These are phyloP conservation scores for Colletotrichum sp. DNA, from an alignment of 2,329 filamentous ascomycete species.

Conservation along the genomic window DNA sequence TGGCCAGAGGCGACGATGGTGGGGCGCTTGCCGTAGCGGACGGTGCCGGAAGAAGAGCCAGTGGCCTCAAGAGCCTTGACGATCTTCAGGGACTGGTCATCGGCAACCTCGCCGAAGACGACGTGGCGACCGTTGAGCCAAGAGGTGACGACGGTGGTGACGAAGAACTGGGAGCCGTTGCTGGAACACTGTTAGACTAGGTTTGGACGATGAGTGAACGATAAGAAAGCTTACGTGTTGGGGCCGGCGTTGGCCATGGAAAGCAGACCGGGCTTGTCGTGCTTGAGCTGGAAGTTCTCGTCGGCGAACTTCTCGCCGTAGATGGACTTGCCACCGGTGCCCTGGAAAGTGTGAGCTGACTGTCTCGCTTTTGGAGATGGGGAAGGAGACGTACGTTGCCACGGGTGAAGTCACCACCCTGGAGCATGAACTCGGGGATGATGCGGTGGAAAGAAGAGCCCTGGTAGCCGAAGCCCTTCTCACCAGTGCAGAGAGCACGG, in stretches of 20 bases:
- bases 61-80: slow-evolving; percentile 68
- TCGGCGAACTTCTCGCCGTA: slow-evolving; percentile 94
- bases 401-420: slow-evolving; percentile 95
- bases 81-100: slow-evolving; percentile 51
- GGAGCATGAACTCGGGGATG: slow-evolving; percentile 93
- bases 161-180: slow-evolving; percentile 98
- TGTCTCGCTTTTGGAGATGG: background rate
- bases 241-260: slow-evolving; percentile 96
- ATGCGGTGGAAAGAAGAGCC: slow-evolving; percentile 90
- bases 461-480: slow-evolving; percentile 84
- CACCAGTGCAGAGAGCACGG: slow-evolving; percentile 79
- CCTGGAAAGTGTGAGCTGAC: slow-evolving; percentile 53
- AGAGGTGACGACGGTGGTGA: slow-evolving; percentile 89
- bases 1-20: slow-evolving; percentile 62
- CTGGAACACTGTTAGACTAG: slow-evolving; percentile 55
- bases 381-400: slow-evolving; percentile 71
- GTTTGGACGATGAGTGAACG: background rate
- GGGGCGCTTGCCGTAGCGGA: slow-evolving; percentile 62
- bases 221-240: slow-evolving; percentile 72
- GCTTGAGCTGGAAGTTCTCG: slow-evolving; percentile 85
- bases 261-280: slow-evolving; percentile 77
- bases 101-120: slow-evolving; percentile 79
- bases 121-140: slow-evolving; percentile 87
- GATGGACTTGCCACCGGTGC: slow-evolving; percentile 91
- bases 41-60: slow-evolving; percentile 58